Conservation (phyloP, 768 basidiomycete species). For the Cystobasidium onofrii region DNA sequence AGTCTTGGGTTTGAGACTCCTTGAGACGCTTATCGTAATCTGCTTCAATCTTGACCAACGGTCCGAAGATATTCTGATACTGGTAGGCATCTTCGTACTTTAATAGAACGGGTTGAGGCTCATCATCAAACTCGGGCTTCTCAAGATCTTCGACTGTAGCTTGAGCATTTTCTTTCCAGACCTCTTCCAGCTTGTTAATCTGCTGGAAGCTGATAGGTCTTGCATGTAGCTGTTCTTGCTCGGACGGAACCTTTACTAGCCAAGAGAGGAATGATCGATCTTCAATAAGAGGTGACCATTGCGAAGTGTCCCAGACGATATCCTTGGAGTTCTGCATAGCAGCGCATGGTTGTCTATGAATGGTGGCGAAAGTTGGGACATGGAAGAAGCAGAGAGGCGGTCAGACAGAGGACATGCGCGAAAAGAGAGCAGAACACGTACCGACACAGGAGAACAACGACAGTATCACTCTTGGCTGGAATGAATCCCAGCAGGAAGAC, state of each 20-base stretch:
- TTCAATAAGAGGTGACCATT: slow-evolving; percentile 98
- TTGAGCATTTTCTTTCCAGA: slow-evolving; percentile 91
- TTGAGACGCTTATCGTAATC: slow-evolving; percentile 97
- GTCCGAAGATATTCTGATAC: slow-evolving; percentile 98
- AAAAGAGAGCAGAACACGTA: slow-evolving; percentile 47
- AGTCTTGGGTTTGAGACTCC: slow-evolving; percentile 96
- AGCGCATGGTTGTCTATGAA: slow-evolving; percentile 83
- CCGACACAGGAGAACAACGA: slow-evolving; percentile 94
- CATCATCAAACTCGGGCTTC: slow-evolving; percentile 94
- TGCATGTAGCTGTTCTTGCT: slow-evolving; percentile 89
- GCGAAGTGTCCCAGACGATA: slow-evolving; percentile 93
- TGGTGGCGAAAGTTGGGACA: neutral
- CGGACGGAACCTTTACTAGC: slow-evolving; percentile 94
- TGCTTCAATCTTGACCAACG: slow-evolving; percentile 97
- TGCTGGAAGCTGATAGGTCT: slow-evolving; percentile 94
- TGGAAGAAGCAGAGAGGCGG: too few species aligned
- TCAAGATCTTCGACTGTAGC: slow-evolving; percentile 95
- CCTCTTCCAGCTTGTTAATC: slow-evolving; percentile 91
- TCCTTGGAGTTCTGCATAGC: slow-evolving; percentile 80
- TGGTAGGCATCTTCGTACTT: slow-evolving; percentile 98
- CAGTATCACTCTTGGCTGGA: slow-evolving; percentile 96
- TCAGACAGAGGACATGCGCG: too few species aligned
- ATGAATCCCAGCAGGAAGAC: slow-evolving; percentile 99
- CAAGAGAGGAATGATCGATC: slow-evolving; percentile 98
- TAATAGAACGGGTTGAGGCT: slow-evolving; percentile 80